Evolutionary conservation across 2,329 filamentous ascomycete species (phyloP).

Genomic region (Pseudodiploospora longispora): DNA sequence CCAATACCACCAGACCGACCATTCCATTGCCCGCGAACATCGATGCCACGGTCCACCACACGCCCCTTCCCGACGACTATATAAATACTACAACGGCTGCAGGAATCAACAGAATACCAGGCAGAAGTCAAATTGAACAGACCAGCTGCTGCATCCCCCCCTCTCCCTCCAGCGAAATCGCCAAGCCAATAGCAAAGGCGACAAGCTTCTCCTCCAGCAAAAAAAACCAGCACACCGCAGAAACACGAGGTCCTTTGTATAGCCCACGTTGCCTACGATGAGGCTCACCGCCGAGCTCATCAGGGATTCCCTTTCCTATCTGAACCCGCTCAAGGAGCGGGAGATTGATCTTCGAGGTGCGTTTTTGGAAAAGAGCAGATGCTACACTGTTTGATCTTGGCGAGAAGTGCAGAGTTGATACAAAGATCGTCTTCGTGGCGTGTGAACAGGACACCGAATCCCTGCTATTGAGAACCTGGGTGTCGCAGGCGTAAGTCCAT

Average conservation of each 20-base stretch:
- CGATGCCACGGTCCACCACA: too few relatives aligned
- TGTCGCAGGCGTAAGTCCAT: slow-evolving; percentile 69
- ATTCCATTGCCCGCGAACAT: neutral
- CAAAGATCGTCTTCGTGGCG: slow-evolving; percentile 41
- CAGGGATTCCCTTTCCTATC: slow-evolving; percentile 89
- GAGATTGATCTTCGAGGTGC: slow-evolving; percentile 99
- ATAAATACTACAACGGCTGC: too few relatives aligned
- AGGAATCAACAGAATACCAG: too few relatives aligned
- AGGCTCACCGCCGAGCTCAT: slow-evolving; percentile 94
- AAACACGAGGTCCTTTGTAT: neutral
- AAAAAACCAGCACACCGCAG: neutral
- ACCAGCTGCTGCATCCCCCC: too few relatives aligned
- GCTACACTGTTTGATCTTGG: slow-evolving; percentile 58
- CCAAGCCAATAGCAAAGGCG: too few relatives aligned
- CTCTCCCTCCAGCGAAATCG: too few relatives aligned
- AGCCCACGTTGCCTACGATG: slow-evolving; percentile 47
- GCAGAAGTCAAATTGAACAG: too few relatives aligned
- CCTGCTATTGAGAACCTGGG: slow-evolving; percentile 96
- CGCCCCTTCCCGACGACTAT: too few relatives aligned
- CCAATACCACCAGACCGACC: neutral
- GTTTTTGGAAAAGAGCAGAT: slow-evolving; percentile 88
- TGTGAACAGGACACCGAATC: slow-evolving; percentile 87
- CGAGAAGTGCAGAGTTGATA: slow-evolving; percentile 70
- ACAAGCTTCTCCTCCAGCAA: too few relatives aligned
- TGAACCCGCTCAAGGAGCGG: slow-evolving; percentile 97